Evolutionary conservation across 192 early-diverging fungal genomes (phyloP).

Genomic region (Rhizophagus clarus): DNA sequence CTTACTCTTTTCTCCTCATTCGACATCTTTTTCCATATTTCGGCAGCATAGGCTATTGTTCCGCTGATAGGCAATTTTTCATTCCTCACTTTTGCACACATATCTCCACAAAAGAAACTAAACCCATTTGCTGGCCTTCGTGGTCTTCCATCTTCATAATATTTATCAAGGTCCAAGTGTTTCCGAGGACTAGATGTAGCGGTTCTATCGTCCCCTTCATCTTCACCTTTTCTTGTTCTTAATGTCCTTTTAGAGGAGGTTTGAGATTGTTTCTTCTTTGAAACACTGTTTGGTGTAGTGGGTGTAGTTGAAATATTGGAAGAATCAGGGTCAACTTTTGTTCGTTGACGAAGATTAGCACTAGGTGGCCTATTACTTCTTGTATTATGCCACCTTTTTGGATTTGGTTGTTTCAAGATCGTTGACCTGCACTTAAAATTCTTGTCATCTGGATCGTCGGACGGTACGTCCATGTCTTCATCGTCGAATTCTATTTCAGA

Average conservation of each 20-base stretch:
- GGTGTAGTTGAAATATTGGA: background rate
- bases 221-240: background rate
- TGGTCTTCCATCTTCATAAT: background rate
- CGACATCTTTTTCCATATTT: background rate
- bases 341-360: background rate
- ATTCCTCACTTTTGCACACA: background rate
- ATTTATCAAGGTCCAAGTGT: background rate
- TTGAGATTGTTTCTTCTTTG: background rate
- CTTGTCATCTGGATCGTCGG: background rate
- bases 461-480: background rate
- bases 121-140: background rate
- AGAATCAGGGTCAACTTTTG: background rate
- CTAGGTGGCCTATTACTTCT: background rate
- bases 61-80: background rate
- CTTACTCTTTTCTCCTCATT: background rate
- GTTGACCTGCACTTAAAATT: background rate
- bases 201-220: background rate
- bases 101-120: background rate
- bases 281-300: background rate
- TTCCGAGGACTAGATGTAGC: background rate
- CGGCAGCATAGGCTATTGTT: background rate
- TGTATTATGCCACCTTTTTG: background rate
- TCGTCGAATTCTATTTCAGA: background rate
- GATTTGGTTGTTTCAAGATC: background rate
- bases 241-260: background rate